A percentile compares a stretch with the other conserved stretches of the same genome.
phyloP scores from a whole-genome alignment of 805 yeast species.

The Wickerhamomyces canadensis region DNA sequence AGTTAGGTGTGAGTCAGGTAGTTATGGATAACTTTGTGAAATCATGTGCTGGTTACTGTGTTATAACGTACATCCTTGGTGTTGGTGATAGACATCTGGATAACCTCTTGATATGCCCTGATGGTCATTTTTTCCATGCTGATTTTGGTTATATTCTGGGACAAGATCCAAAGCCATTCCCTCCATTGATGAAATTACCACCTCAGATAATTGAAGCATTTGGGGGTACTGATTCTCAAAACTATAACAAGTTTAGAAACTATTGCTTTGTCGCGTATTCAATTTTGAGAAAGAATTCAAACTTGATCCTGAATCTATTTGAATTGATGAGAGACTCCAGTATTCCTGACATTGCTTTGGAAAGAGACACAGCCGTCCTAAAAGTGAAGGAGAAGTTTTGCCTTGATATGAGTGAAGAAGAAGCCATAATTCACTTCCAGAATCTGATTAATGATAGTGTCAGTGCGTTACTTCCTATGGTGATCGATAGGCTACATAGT shows the following conservation, averaged over 20 bases:
- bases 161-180: slow-evolving; percentile 96
- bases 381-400: slow-evolving; percentile 94
- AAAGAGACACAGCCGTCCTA: slow-evolving; percentile 79
- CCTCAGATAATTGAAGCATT: slow-evolving; percentile 96
- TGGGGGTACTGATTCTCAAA: slow-evolving; percentile 88
- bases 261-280: slow-evolving; percentile 94
- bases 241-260: slow-evolving; percentile 80
- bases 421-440: slow-evolving; percentile 92
- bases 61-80: slow-evolving; percentile 87
- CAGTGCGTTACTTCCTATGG: slow-evolving; percentile 88
- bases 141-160: slow-evolving; percentile 97
- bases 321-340: slow-evolving; percentile 92
- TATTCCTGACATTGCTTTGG: slow-evolving; percentile 83
- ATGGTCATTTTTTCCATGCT: slow-evolving; percentile 93
- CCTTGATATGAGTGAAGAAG: slow-evolving; percentile 90
- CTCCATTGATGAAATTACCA: slow-evolving; percentile 96
- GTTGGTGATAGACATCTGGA: slow-evolving; percentile 98
- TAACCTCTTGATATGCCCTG: slow-evolving; percentile 72
- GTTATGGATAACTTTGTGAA: slow-evolving; percentile 92
- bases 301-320: slow-evolving; percentile 82
- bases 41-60: slow-evolving; percentile 97
- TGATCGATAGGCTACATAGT: slow-evolving; percentile 90
- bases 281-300: slow-evolving; percentile 83
- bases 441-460: slow-evolving; percentile 91
- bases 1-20: slow-evolving; percentile 33